Conservation (phyloP, 108 stramenopile genomes). For the Parmales sp. region DNA sequence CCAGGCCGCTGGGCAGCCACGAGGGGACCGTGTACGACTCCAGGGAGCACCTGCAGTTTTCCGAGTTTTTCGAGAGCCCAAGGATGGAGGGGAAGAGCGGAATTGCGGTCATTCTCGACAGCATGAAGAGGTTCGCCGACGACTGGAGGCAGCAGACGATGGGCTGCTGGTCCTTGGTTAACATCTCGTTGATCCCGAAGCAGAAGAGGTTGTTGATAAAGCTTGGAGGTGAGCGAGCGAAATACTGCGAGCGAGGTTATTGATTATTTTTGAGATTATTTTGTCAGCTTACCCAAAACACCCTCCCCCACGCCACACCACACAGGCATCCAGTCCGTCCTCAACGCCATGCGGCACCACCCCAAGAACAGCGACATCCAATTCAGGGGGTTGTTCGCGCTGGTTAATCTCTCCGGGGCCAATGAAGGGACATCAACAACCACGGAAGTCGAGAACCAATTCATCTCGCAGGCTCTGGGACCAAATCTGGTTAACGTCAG, state of each 20-base stretch:
- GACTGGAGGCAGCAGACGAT: conserved; percentile 75
- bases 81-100: conserved; percentile 48
- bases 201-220: conserved; percentile 68
- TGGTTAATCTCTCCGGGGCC: conserved; percentile 72
- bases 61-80: conserved; percentile 41
- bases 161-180: conserved; percentile 88
- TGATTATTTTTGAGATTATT: too few species aligned
- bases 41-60: conserved; percentile 56
- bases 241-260: too few species aligned
- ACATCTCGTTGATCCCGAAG: conserved; percentile 70
- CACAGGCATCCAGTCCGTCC: conserved; percentile 61
- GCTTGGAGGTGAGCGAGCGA: too few species aligned
- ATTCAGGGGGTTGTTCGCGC: conserved; percentile 81
- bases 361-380: conserved; percentile 76
- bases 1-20: conserved; percentile 75
- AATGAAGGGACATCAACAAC: conserved; percentile 30
- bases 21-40: conserved; percentile 83
- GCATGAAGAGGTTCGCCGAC: conserved; percentile 61
- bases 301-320: too few species aligned
- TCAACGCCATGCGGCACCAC: conserved; percentile 73
- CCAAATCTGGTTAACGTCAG: conserved; percentile 27
- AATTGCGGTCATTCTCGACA: conserved; percentile 75
- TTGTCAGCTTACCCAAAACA: too few species aligned
- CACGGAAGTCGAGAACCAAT: conserved; percentile 30
- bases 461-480: conserved; percentile 34